A percentile compares a stretch with the other conserved stretches of the same genome.
Conservation (phyloP, 2,329 filamentous ascomycete genomes). For the Corinectria fuckeliana region DNA sequence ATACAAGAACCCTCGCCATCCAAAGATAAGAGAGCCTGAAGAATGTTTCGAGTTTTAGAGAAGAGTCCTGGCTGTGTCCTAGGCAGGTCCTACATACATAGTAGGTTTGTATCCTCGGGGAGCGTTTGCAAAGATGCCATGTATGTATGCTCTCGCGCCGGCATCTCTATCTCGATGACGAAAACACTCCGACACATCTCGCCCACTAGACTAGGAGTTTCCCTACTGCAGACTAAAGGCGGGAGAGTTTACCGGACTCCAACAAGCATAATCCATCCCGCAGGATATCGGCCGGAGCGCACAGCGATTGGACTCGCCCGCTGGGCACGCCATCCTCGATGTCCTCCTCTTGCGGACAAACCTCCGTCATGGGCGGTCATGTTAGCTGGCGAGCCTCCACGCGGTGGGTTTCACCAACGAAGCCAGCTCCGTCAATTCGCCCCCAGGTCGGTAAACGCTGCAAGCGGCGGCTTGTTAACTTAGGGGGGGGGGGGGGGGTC, state of each 20-base stretch:
- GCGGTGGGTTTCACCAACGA: conserved; percentile 9
- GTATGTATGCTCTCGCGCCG: not conserved
- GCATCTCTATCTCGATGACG: not conserved
- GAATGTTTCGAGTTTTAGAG: not conserved
- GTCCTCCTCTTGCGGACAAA: conserved; percentile 19
- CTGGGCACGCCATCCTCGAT: conserved; percentile 32
- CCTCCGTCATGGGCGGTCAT: conserved; percentile 16
- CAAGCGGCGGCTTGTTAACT: no score
- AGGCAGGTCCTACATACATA: no score
- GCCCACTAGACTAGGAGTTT: not conserved
- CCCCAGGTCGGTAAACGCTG: not conserved
- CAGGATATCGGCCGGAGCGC: conserved; percentile 29
- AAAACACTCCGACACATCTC: not conserved
- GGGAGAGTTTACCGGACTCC: not conserved
- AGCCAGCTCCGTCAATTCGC: not conserved
- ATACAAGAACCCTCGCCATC: not conserved
- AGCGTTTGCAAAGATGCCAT: not conserved
- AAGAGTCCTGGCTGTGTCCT: not conserved
- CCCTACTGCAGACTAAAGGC: not conserved
- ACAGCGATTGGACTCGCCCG: conserved; percentile 30
- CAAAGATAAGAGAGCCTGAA: not conserved
- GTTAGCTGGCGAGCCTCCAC: conserved; percentile 7
- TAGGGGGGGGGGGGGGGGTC: no score
- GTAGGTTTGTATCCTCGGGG: not conserved
- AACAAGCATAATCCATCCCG: conserved; percentile 9